Percentiles rank a stretch among this genome's conserved stretches.
Evolutionary conservation across 805 yeast species (phyloP).

Genomic region (Saccharomyces kudriavzevii): DNA sequence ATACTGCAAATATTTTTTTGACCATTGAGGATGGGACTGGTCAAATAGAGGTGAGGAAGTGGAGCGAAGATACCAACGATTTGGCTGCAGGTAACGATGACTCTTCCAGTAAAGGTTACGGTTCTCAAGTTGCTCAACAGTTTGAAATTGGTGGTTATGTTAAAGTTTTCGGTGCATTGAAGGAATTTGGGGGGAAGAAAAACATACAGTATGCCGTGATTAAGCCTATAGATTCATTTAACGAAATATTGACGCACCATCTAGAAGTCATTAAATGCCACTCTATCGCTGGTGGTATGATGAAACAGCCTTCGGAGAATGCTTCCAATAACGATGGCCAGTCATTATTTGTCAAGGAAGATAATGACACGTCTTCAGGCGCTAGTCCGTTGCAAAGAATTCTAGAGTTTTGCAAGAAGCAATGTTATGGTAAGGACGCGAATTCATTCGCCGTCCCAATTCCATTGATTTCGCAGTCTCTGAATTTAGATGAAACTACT

Average conservation of each 20-base stretch:
- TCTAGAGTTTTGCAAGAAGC: slow-evolving; percentile 42
- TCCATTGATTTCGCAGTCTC: slow-evolving; percentile 48
- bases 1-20: slow-evolving; percentile 46
- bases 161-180: slow-evolving; percentile 46
- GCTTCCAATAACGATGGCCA: slow-evolving; percentile 19
- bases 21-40: slow-evolving; percentile 80
- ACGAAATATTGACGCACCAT: slow-evolving; percentile 61
- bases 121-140: slow-evolving; percentile 30
- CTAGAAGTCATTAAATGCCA: slow-evolving; percentile 54
- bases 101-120: slow-evolving; percentile 11
- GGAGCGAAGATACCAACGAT: slow-evolving; percentile 42
- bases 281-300: slow-evolving; percentile 46
- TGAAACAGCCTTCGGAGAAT: slow-evolving; percentile 11
- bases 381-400: slow-evolving; percentile 37
- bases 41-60: slow-evolving; percentile 51
- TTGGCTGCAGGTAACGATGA: slow-evolving; percentile 27
- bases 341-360: slow-evolving; percentile 38
- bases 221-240: slow-evolving; percentile 50
- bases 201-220: slow-evolving; percentile 58
- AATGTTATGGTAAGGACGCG: slow-evolving; percentile 42
- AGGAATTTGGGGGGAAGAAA: slow-evolving; percentile 55
- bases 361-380: slow-evolving; percentile 28
- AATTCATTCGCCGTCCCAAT: slow-evolving; percentile 63
- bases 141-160: slow-evolving; percentile 49
- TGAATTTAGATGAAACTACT: slow-evolving; percentile 42